Evolutionary conservation across 2,329 filamentous ascomycete species (phyloP), one percentile per base, ranked within the genome.

Genomic region (Colletotrichum ledebouriae): DNA sequence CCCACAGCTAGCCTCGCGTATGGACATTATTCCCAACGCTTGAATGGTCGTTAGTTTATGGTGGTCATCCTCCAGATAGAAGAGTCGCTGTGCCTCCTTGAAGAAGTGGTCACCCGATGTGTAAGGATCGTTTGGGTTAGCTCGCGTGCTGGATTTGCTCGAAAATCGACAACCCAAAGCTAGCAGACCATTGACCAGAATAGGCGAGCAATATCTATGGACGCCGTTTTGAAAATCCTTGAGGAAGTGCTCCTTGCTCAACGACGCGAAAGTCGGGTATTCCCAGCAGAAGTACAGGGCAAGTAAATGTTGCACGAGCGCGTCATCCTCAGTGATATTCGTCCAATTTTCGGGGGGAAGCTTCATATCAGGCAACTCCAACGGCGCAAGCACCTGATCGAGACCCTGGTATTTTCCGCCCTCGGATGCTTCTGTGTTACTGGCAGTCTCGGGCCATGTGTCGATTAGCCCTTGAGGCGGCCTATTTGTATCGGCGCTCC

Each of bases 31-130:
- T 6, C 90, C 90, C 17, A 94, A 80, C 1, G 92, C 91, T 79
- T 94, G 92, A 50, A 92, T 89, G 4, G 90, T 93, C 2, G 91
- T 92, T 34, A 94, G 78, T 6, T 78, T 86, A 70, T 92, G 87
- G 59, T 88, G 86, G 67, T 92, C 81, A 2, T 80, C 76, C 70
- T 89, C 85, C 62, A 86, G 80, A 63, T 86, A 81, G 34, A 92
- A 83, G 0, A 93, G 80, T 10, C 89, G 82, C 69, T 86, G 84
- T 7, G 88, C 86, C 76, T 94, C 91, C 59, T 87, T 87, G 77
- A 93, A 94, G 78, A 93, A 94, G 75, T 92, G 87, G 70, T 93
- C 89, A 4, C 92, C 91, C 1, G 90, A 89, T 0, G 89, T 89
- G 65, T 86, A 85, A 3, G 89, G 85, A 73, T 92, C 86, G 71